Evolutionary conservation across 495 filamentous ascomycete species (phyloP).

Genomic region (Pseudomonodictys pantanalensis): DNA sequence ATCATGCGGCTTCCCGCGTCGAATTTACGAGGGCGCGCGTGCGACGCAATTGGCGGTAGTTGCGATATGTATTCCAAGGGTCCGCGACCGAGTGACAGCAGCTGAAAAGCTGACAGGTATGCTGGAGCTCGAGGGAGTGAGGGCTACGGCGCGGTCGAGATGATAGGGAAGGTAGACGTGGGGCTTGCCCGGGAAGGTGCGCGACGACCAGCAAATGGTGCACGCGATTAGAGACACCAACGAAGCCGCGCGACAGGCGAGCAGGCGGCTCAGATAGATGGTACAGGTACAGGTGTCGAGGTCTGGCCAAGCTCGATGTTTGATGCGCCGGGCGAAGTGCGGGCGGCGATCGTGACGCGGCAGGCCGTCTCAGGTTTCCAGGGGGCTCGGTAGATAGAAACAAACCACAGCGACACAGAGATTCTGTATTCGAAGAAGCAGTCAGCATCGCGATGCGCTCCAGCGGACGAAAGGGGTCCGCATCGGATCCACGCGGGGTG

Average conservation of each 20-base stretch:
- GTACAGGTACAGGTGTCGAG: neutral
- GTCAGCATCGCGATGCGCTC: neutral
- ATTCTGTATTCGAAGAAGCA: neutral
- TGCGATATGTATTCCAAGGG: no score
- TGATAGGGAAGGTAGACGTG: no score
- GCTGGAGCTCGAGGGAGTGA: no score
- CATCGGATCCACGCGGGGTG: neutral
- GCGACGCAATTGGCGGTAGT: no score
- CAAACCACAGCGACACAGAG: neutral
- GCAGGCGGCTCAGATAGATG: no score
- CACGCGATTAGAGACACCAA: no score
- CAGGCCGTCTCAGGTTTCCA: neutral
- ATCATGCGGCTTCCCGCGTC: conserved; percentile 32
- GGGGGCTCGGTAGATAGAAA: neutral
- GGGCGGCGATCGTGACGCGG: neutral
- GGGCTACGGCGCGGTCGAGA: no score
- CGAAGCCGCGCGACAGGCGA: no score
- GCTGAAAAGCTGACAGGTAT: no score
- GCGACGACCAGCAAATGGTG: no score
- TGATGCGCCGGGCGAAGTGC: neutral
- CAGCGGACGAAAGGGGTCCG: neutral
- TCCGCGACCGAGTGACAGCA: no score
- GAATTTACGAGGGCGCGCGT: conserved; percentile 27
- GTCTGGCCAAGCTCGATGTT: neutral
- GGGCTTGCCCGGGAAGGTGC: no score